Conservation (phyloP, 192 early-diverging fungal genomes). For the Haplosporangium gracile region DNA sequence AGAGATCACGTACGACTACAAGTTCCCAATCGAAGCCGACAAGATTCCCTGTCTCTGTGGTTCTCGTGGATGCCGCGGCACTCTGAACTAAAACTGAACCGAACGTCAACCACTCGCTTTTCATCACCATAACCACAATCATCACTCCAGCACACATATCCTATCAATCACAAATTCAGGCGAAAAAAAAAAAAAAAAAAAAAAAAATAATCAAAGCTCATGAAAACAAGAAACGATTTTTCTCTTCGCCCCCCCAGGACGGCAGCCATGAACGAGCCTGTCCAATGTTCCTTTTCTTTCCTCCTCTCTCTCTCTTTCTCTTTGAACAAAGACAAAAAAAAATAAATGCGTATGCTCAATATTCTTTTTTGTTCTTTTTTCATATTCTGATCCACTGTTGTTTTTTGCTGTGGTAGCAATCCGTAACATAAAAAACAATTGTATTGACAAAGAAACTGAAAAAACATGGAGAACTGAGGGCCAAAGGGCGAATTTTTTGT, state of each 20-base stretch:
- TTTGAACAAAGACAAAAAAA: neutral
- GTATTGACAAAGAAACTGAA: neutral
- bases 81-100: constrained; percentile 67
- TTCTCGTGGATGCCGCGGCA: constrained; percentile 84
- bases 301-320: neutral
- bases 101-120: neutral
- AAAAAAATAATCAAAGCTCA: too few species aligned
- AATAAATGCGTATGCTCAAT: neutral
- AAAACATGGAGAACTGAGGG: too few species aligned
- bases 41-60: constrained; percentile 99
- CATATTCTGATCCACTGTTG: too few species aligned
- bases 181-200: too few species aligned
- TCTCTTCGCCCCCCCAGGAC: neutral
- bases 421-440: neutral
- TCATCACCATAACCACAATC: neutral
- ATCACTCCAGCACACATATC: neutral
- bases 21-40: constrained; percentile 91
- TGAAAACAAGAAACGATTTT: neutral
- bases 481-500: too few species aligned
- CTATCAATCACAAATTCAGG: neutral
- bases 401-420: neutral
- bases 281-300: neutral
- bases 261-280: constrained; percentile 4
- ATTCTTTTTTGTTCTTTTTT: neutral
- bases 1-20: constrained; percentile 99